Conservation (phyloP, 2,329 filamentous ascomycete genomes). For the Penicillium sp. region DNA sequence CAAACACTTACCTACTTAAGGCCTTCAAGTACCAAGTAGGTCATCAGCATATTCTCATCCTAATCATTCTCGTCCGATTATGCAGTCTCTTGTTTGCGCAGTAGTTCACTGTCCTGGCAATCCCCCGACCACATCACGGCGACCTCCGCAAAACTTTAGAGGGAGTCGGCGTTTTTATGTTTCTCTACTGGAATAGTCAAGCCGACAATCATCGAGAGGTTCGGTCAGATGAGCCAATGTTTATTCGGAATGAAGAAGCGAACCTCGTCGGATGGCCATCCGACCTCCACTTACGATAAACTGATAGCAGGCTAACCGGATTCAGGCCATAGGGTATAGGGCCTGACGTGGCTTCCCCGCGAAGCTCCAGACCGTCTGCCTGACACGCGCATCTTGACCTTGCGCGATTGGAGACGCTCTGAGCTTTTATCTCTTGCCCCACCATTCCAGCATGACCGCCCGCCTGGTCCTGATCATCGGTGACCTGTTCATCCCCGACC, state of each 20-base stretch:
- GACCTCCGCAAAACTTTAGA: conserved; percentile 13
- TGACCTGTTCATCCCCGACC: conserved; percentile 90
- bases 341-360: conserved; percentile 21
- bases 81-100: conserved; percentile 12
- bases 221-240: conserved; percentile 20
- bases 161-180: background rate
- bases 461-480: conserved; percentile 89
- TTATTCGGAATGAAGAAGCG: background rate
- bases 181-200: conserved; percentile 10
- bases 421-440: conserved; percentile 14
- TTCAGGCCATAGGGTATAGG: conserved; percentile 17
- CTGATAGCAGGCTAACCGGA: background rate
- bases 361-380: conserved; percentile 11
- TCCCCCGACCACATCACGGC: conserved; percentile 5
- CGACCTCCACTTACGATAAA: background rate
- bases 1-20: too few species aligned
- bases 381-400: background rate
- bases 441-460: conserved; percentile 62
- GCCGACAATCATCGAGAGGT: conserved; percentile 10
- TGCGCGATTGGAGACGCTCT: conserved; percentile 25
- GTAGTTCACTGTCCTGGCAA: conserved; percentile 9
- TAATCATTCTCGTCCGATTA: background rate
- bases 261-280: background rate
- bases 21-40: too few species aligned
- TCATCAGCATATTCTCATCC: background rate